These are phyloP conservation scores for Boletus eberwhitei DNA, from an alignment of 768 basidiomycete genomes.

Conservation along the genomic window DNA sequence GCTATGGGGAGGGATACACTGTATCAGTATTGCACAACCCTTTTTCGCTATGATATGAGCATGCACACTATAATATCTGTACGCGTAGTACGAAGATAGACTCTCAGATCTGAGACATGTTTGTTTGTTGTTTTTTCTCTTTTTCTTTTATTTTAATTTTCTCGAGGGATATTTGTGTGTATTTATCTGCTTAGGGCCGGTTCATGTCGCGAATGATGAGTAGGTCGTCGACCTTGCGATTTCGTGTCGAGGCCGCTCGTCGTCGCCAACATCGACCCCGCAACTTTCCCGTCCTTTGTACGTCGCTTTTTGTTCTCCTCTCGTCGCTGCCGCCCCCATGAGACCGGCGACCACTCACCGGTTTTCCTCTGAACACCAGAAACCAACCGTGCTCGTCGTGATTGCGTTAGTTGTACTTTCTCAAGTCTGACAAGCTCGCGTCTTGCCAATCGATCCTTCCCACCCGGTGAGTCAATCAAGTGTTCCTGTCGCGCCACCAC, in stretches of 20 bases:
- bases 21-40: slow-evolving; percentile 32
- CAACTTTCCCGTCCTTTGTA: slow-evolving; percentile 16
- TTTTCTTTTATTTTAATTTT: not conserved
- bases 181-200: slow-evolving; percentile 36
- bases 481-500: not conserved
- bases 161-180: slow-evolving; percentile 20
- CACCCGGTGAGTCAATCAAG: slow-evolving; percentile 21
- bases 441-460: slow-evolving; percentile 14
- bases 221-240: slow-evolving; percentile 21
- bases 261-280: slow-evolving; percentile 29
- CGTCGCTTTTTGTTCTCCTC: slow-evolving; percentile 6
- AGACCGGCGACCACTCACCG: slow-evolving; percentile 17
- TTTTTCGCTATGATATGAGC: slow-evolving; percentile 20
- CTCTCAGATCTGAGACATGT: too few relatives aligned
- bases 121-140: not conserved
- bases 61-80: slow-evolving; percentile 28
- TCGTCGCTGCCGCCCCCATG: not conserved
- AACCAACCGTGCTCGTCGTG: slow-evolving; percentile 25
- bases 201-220: slow-evolving; percentile 23
- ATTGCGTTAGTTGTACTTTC: slow-evolving; percentile 23
- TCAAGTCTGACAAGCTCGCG: slow-evolving; percentile 23
- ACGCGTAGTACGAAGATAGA: slow-evolving; percentile 10
- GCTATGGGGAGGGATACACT: slow-evolving; percentile 20
- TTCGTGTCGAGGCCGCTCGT: slow-evolving; percentile 28
- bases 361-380: slow-evolving; percentile 21